Evolutionary conservation across 2,329 filamentous ascomycete genomes (phyloP), one percentile per base, ranked within the genome.

Genomic region (Didymella exigua): DNA sequence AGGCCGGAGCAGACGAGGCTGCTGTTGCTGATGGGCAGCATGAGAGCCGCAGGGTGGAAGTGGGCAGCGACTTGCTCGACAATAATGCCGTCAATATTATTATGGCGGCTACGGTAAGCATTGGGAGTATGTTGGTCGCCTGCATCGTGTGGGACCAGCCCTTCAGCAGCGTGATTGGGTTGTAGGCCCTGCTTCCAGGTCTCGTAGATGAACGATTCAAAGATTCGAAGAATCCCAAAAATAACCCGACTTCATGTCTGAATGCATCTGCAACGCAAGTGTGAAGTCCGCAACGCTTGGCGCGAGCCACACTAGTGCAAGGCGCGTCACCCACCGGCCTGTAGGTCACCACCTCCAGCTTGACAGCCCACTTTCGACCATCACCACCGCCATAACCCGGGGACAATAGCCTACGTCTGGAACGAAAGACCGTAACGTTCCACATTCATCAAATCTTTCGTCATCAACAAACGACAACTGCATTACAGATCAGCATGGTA

Each of bases 31-130:
- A 73, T 55, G 56, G 56, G 6, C 71, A 77, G 52, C 77, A 74
- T 37, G 78, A 79, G 53, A 81, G 77, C 34, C 66, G 78, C 59
- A 84, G 84, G 66, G 79, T 78, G 76, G 84, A 90, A 73, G 89
- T 83, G 58, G 75, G 89, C 80, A 63, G 81, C 77, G 84, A 96
- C 71, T 73, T 96, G 58, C 79, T 99, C 53, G 92, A 96, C 75
- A 99, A 99, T 75, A 99, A 99, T 74, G 89, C 90, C 49, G 92
- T 99, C 66, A 99, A 99, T 74, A 85, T 97, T 54, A 74, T 93
- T 52, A 98, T 97, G 93, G 93, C 93, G 0, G 82, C 85, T 13
- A 81, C 81, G 4, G 93, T 96, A 84, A 96, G 90, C 71, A 61
- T 92, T 16, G 85, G 88, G 4, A 89, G 87, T 4, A 96, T 98